These are phyloP conservation scores for Urochloa ruziziensis DNA, from an alignment of 176 grass and related monocot species.

Conservation along the genomic window DNA sequence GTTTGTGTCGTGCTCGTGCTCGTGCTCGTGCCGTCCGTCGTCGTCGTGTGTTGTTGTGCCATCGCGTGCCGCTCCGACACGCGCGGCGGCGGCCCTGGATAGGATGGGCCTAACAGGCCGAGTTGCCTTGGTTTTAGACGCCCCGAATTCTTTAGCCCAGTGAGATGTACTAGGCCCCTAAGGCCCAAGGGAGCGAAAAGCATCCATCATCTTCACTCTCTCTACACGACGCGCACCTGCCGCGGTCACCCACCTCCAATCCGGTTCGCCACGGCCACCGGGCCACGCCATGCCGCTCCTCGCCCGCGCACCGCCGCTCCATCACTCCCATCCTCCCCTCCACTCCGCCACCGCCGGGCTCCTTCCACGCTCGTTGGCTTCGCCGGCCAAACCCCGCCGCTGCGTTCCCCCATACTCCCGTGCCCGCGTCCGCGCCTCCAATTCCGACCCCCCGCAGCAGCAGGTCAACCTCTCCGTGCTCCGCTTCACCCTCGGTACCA, in stretches of 20 bases:
- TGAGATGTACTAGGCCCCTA: background rate
- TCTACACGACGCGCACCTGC: background rate
- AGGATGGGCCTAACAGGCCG: too few species aligned
- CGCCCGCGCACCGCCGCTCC: slow-evolving; percentile 11
- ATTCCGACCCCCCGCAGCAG: slow-evolving; percentile 49
- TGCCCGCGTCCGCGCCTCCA: slow-evolving; percentile 39
- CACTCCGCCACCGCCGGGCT: background rate
- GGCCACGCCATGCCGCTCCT: slow-evolving; percentile 29
- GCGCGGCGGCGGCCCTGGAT: too few species aligned
- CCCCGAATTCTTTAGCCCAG: background rate
- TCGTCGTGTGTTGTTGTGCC: too few species aligned
- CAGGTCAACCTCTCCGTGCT: slow-evolving; percentile 91
- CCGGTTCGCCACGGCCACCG: background rate
- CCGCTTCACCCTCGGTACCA: slow-evolving; percentile 85
- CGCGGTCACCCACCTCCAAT: background rate
- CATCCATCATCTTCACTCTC: background rate
- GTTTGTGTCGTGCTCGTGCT: too few species aligned
- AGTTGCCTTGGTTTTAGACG: too few species aligned
- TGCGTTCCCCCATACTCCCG: background rate
- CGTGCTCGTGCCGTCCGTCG: too few species aligned
- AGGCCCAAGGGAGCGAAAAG: background rate
- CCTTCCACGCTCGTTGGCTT: background rate
- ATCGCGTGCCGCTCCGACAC: too few species aligned
- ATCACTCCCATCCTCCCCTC: background rate
- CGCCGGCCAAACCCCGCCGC: background rate